Evolutionary conservation across 805 yeast species (phyloP), one percentile per base, ranked within the genome.

Genomic region (Metschnikowia proteae): DNA sequence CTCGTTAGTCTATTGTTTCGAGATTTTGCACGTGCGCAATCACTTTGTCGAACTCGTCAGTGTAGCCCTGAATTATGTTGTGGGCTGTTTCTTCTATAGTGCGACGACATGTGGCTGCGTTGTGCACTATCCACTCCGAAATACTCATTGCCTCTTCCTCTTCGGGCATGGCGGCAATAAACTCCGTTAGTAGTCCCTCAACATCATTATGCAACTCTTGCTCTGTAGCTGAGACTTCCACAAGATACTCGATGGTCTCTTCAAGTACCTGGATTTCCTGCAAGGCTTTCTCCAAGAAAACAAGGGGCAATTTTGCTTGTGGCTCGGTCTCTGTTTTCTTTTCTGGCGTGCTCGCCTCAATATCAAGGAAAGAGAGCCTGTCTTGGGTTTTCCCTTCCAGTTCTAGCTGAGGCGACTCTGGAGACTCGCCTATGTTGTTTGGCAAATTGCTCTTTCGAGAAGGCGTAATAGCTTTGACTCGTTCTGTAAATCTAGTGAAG

Each of bases 141-240:
- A 88, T 77, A 0, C 86, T 79, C 84, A 84, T 81, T 9, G 78
- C 72, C 55, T 86, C 70, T 59, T 86, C 90, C 26, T 78, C 78
- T 29, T 77, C 81, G 0, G 92, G 91, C 80, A 86, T 81, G 38
- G 80, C 81, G 1, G 82, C 74, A 5, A 85, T 80, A 57, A 86
- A 86, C 43, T 72, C 71, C 0, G 87, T 79, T 23, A 86, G 64
- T 28, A 77, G 76, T 1, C 92, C 90, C 49, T 83, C 88, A 36
- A 71, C 61, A 60, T 86, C 95, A 52, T 83, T 81, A 53, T 77
- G 73, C 13, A 83, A 64, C 36, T 73, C 71, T 51, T 70, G 71
- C 6, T 62, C 62, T 0, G 75, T 65, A 6, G 66, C 59, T 2
- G 72, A 57, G n/a, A 74, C 53, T 23, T 60, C 57, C 35, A 63